These are phyloP conservation scores for Ophiostoma australiae DNA, from an alignment of 2,329 filamentous ascomycete genomes.

Conservation along the genomic window DNA sequence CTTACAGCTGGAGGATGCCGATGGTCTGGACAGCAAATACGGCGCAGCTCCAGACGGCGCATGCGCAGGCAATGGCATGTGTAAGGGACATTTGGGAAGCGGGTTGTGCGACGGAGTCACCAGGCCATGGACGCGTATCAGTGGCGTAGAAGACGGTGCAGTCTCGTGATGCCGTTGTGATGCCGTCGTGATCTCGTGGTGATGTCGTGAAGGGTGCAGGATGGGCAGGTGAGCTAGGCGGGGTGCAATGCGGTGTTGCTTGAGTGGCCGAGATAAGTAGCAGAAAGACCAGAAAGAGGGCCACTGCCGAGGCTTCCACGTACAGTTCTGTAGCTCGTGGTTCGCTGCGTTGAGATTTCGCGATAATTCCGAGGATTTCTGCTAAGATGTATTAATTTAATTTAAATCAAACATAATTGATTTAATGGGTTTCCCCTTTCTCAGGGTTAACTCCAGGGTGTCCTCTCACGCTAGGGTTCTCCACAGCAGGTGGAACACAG, in stretches of 20 bases:
- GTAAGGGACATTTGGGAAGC: neutral
- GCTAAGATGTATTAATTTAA: neutral
- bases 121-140: neutral
- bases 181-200: neutral
- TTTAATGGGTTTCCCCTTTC: neutral
- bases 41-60: slow-evolving; percentile 1
- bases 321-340: neutral
- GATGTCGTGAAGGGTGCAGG: neutral
- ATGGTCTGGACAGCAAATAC: slow-evolving; percentile 9
- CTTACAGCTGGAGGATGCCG: slow-evolving; percentile 4
- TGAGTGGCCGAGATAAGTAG: no score
- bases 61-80: slow-evolving; percentile 4
- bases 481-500: neutral
- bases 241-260: neutral
- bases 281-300: neutral
- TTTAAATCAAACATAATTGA: neutral
- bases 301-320: neutral
- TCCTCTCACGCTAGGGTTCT: neutral
- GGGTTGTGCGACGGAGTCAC: neutral
- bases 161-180: neutral
- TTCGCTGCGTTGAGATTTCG: neutral
- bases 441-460: neutral
- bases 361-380: neutral
- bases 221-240: neutral
- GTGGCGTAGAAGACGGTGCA: neutral